phyloP scores from a whole-genome alignment of 108 stramenopile genomes.

The Cyclotella baltica region DNA sequence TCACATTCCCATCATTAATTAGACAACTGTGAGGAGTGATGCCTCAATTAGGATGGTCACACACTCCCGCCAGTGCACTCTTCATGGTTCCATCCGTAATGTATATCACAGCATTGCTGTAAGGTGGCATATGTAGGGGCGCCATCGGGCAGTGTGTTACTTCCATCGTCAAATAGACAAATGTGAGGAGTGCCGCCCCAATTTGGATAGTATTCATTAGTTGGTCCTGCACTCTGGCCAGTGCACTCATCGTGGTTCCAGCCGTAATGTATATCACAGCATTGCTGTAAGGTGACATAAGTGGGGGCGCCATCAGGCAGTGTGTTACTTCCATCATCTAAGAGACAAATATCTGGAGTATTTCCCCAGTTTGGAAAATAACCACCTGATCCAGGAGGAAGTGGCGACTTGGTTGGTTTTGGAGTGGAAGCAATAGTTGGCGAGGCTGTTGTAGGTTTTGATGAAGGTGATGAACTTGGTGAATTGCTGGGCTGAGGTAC shows the following conservation, averaged over 20 bases:
- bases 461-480: too few species aligned
- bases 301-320: not conserved
- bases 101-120: not conserved
- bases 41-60: too few species aligned
- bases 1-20: too few species aligned
- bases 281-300: not conserved
- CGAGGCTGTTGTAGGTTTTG: not conserved
- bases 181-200: constrained; percentile 3
- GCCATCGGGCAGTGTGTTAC: not conserved
- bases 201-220: not conserved
- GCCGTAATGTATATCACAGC: not conserved
- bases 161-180: constrained; percentile 3
- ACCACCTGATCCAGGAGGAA: too few species aligned
- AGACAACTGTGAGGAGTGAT: too few species aligned
- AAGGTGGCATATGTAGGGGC: not conserved
- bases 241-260: not conserved
- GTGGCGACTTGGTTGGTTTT: not conserved
- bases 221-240: not conserved
- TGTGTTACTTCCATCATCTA: not conserved
- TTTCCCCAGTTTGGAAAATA: not conserved
- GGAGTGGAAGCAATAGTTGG: not conserved
- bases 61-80: too few species aligned
- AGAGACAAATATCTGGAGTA: not conserved
- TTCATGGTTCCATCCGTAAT: too few species aligned
- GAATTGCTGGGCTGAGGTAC: too few species aligned